These are phyloP conservation scores for Aspergillus oerlinghausenensis DNA, from an alignment of 2,329 filamentous ascomycete species.

Conservation along the genomic window DNA sequence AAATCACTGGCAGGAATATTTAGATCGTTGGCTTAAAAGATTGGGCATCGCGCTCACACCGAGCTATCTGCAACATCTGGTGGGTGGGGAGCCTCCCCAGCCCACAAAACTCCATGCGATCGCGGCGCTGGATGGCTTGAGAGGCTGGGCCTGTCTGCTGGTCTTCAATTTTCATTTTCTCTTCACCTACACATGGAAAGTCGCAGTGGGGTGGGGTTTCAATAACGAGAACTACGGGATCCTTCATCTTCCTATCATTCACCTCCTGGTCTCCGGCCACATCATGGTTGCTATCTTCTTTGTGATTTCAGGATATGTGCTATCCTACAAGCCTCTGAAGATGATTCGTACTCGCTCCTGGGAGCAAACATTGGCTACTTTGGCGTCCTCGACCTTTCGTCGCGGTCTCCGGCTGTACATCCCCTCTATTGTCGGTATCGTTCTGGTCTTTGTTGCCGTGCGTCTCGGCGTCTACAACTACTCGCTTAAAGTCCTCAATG, in stretches of 20 bases:
- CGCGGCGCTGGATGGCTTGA: constrained; percentile 39
- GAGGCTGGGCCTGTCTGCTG: constrained; percentile 42
- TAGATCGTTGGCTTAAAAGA: constrained; percentile 19
- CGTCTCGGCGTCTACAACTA: constrained; percentile 40
- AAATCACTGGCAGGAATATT: constrained; percentile 22
- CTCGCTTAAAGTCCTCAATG: constrained; percentile 30
- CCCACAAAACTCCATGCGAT: constrained; percentile 33
- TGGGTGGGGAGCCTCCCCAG: constrained; percentile 26
- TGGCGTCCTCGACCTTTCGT: constrained; percentile 43
- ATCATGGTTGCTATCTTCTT: constrained; percentile 48
- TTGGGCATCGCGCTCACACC: constrained; percentile 31
- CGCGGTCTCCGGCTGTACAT: constrained; percentile 41
- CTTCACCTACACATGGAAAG: constrained; percentile 42
- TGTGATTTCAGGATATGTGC: constrained; percentile 46
- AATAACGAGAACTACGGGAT: constrained; percentile 36
- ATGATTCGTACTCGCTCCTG: constrained; percentile 34
- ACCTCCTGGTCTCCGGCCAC: constrained; percentile 42
- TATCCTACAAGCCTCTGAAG: constrained; percentile 41
- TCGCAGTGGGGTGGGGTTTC: constrained; percentile 38
- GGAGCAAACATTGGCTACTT: constrained; percentile 35
- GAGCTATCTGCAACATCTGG: constrained; percentile 32
- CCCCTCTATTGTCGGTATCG: constrained; percentile 37
- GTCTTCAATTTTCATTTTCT: constrained; percentile 46
- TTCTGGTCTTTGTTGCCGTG: constrained; percentile 39
- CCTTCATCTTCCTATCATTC: constrained; percentile 39